A percentile compares a stretch with the other conserved stretches of the same genome.
Evolutionary conservation across 495 filamentous ascomycete species (phyloP).

Genomic region (Lophiotrema nucula): DNA sequence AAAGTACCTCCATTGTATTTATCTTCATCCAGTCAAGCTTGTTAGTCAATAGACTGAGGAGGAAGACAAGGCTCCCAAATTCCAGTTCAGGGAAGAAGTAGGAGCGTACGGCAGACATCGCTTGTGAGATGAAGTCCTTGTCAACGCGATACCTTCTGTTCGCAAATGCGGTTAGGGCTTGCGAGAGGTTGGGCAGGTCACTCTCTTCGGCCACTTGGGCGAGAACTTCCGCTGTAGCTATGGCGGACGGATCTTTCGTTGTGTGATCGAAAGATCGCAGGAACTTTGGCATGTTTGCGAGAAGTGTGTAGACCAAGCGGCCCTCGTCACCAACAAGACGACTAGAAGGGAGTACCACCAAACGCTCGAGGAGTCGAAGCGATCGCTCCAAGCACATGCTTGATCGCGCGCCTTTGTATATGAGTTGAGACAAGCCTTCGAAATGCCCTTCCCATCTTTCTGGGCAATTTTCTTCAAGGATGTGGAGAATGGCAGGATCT

Average conservation of each 20-base stretch:
- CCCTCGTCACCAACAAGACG: constrained; percentile 76
- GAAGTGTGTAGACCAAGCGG: constrained; percentile 75
- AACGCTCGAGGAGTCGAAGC: constrained; percentile 70
- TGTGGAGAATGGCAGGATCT: constrained; percentile 62
- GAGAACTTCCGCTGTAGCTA: constrained; percentile 65
- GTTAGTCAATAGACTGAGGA: constrained; percentile 91
- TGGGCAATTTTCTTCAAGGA: constrained; percentile 75
- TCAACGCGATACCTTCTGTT: constrained; percentile 65
- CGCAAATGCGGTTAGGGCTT: constrained; percentile 67
- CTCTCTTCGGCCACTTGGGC: constrained; percentile 71
- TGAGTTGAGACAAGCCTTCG: constrained; percentile 77
- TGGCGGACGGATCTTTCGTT: constrained; percentile 52
- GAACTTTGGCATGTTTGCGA: constrained; percentile 90
- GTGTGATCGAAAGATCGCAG: constrained; percentile 73
- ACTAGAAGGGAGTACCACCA: constrained; percentile 77
- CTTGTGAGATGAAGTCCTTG: constrained; percentile 74
- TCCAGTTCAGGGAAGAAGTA: constrained; percentile 83
- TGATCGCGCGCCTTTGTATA: constrained; percentile 92
- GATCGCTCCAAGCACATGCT: constrained; percentile 73
- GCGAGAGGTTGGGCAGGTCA: constrained; percentile 54
- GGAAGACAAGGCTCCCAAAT: constrained; percentile 77
- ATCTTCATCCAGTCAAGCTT: constrained; percentile 82
- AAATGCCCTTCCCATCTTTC: constrained; percentile 87
- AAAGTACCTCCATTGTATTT: constrained; percentile 86
- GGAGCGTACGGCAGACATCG: constrained; percentile 71